Percentiles rank a stretch among this genome's conserved stretches.
phyloP scores from a whole-genome alignment of 2,329 filamentous ascomycete genomes.

The Chaetoscypha palmicola region DNA sequence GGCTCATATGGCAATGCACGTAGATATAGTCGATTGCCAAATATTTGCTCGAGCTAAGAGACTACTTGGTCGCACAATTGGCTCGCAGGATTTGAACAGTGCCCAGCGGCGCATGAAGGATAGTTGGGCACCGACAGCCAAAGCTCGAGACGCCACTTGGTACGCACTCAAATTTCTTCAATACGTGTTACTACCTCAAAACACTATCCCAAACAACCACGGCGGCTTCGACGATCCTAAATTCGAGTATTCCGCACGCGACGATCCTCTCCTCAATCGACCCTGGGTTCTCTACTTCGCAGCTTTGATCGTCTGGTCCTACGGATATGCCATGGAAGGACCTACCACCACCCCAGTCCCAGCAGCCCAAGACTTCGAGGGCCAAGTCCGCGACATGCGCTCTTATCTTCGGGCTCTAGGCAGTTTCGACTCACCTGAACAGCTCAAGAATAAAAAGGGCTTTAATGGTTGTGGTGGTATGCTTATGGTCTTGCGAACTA shows the following conservation, averaged over 20 bases:
- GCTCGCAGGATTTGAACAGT: conserved; percentile 69
- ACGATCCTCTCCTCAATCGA: conserved; percentile 83
- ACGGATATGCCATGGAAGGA: conserved; percentile 85
- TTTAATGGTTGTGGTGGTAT: conserved; percentile 79
- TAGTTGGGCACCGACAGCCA: conserved; percentile 79
- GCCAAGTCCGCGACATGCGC: conserved; percentile 72
- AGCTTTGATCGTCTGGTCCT: conserved; percentile 87
- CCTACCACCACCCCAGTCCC: conserved; percentile 46
- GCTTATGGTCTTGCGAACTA: conserved; percentile 72
- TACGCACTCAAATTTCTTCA: conserved; percentile 85
- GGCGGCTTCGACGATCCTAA: conserved; percentile 30
- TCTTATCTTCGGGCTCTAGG: conserved; percentile 68
- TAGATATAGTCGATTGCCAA: conserved; percentile 95
- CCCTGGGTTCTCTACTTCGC: conserved; percentile 97
- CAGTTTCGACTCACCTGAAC: conserved; percentile 65
- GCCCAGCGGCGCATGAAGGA: conserved; percentile 81
- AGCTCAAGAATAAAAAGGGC: conserved; percentile 64
- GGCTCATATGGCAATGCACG: conserved; percentile 96
- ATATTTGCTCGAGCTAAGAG: conserved; percentile 86
- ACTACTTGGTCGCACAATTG: conserved; percentile 79
- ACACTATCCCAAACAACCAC: conserved; percentile 32
- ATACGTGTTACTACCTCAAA: conserved; percentile 68
- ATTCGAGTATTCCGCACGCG: conserved; percentile 67
- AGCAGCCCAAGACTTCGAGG: conserved; percentile 47
- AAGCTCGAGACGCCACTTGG: conserved; percentile 83